Conservation (phyloP, 192 early-diverging fungal species). For the Backusella sp. region DNA sequence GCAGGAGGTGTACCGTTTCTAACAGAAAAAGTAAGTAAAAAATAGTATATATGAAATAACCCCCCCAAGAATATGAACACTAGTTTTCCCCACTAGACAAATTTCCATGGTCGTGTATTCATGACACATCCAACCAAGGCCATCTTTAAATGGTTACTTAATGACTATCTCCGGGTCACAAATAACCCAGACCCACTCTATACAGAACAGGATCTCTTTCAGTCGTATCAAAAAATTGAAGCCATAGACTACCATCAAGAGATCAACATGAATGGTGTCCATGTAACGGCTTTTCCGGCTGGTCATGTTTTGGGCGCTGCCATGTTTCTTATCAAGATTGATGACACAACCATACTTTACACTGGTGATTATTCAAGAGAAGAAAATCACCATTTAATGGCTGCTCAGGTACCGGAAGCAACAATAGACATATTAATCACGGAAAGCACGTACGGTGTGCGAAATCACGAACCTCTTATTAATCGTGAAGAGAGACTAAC, state of each 20-base stretch:
- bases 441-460: constrained; percentile 96
- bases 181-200: constrained; percentile 83
- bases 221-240: constrained; percentile 85
- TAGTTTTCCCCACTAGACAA: constrained; percentile 55
- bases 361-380: constrained; percentile 99
- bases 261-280: constrained; percentile 90
- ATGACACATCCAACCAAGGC: constrained; percentile 99
- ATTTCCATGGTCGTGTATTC: constrained; percentile 93
- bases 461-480: constrained; percentile 91
- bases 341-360: constrained; percentile 87
- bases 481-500: constrained; percentile 91
- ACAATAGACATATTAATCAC: constrained; percentile 90
- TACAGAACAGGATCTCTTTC: constrained; percentile 83
- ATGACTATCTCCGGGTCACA: constrained; percentile 91
- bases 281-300: constrained; percentile 94
- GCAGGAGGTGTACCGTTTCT: constrained; percentile 95
- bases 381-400: constrained; percentile 97
- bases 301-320: constrained; percentile 98
- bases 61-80: no score
- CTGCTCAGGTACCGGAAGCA: constrained; percentile 85
- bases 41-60: no score
- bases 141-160: constrained; percentile 94
- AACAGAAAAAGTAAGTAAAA: constrained; percentile 79
- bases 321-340: constrained; percentile 93
- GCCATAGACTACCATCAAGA: constrained; percentile 96